These are phyloP conservation scores for Ogataea minuta DNA, from an alignment of 805 yeast genomes.

Conservation along the genomic window DNA sequence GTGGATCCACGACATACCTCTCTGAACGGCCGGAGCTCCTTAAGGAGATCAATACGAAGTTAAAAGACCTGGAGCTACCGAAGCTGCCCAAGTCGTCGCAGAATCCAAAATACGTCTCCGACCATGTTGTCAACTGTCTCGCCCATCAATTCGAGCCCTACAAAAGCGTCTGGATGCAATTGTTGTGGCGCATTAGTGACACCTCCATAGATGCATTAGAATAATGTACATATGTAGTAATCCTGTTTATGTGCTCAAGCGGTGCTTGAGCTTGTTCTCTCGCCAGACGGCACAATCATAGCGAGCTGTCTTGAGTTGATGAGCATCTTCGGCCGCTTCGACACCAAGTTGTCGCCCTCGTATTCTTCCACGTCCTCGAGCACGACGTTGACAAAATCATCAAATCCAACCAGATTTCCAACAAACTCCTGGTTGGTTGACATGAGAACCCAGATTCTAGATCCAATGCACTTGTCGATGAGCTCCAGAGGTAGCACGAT, in stretches of 20 bases:
- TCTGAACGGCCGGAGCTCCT: conserved; percentile 49
- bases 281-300: conserved; percentile 58
- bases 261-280: conserved; percentile 28
- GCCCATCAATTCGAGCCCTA: conserved; percentile 66
- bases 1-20: conserved; percentile 72
- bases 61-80: conserved; percentile 20
- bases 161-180: conserved; percentile 61
- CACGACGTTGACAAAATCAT: conserved; percentile 91
- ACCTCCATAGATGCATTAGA: conserved; percentile 51
- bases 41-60: conserved; percentile 41
- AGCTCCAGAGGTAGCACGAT: conserved; percentile 71
- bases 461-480: conserved; percentile 84
- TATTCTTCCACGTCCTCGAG: conserved; percentile 75
- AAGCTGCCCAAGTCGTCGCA: conserved; percentile 5
- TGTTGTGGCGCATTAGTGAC: conserved; percentile 70
- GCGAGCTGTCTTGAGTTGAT: conserved; percentile 72
- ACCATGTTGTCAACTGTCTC: conserved; percentile 51
- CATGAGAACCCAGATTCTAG: conserved; percentile 71
- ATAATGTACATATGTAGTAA: conserved; percentile 4
- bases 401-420: conserved; percentile 91
- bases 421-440: conserved; percentile 67
- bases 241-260: not conserved
- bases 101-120: conserved; percentile 40
- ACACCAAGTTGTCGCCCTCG: conserved; percentile 40
- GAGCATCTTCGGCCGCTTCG: conserved; percentile 56